Evolutionary conservation across 2,329 filamentous ascomycete species (phyloP).

Genomic region (Diaporthe citriasiana): DNA sequence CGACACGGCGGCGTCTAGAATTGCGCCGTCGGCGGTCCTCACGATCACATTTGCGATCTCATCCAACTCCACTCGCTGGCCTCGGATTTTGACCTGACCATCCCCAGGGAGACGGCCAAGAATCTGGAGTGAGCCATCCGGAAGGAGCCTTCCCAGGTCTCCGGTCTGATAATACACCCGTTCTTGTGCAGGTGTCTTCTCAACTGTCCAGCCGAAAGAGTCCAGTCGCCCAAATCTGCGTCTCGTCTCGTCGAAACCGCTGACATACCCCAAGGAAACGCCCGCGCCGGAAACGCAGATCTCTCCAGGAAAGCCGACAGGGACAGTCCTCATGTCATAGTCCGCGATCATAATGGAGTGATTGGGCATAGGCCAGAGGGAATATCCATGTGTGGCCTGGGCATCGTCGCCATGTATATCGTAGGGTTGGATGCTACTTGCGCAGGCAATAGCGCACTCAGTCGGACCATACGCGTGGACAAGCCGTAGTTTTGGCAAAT

Average conservation of each 20-base stretch:
- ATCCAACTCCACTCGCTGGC: slow-evolving; percentile 50
- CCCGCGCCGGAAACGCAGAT: slow-evolving; percentile 57
- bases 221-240: slow-evolving; percentile 19
- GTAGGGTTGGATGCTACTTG: not conserved
- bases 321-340: slow-evolving; percentile 47
- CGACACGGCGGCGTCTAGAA: slow-evolving; percentile 2
- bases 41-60: slow-evolving; percentile 47
- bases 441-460: not conserved
- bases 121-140: slow-evolving; percentile 53
- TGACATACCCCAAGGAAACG: slow-evolving; percentile 55
- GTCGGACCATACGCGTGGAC: slow-evolving; percentile 16
- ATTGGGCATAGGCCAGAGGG: slow-evolving; percentile 45
- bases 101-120: slow-evolving; percentile 57
- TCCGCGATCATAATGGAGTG: slow-evolving; percentile 59
- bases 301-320: slow-evolving; percentile 55
- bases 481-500: not conserved
- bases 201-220: not conserved
- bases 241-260: not conserved
- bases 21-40: not conserved
- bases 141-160: slow-evolving; percentile 53
- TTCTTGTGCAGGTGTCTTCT: slow-evolving; percentile 45
- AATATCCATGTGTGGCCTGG: not conserved
- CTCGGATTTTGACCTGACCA: slow-evolving; percentile 59
- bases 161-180: slow-evolving; percentile 56
- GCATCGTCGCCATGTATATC: not conserved